Evolutionary conservation across 2,329 filamentous ascomycete species (phyloP), one percentile per base, ranked within the genome.

Genomic region (Aspergillus sp.): DNA sequence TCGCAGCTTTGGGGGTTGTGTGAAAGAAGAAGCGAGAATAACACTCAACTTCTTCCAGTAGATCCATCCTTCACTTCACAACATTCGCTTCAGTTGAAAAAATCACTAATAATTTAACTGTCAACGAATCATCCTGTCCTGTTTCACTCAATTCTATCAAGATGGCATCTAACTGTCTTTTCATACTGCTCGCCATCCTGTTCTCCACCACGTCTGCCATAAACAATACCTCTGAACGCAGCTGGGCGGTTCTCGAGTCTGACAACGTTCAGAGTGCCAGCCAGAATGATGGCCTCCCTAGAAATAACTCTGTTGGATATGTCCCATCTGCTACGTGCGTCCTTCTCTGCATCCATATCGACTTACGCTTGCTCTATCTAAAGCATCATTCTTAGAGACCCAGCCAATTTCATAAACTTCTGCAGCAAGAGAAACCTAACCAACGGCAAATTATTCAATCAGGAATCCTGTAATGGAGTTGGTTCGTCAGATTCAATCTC

Each of bases 331-430:
- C 41, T 47, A 52, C 48, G 54, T 57, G 47, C 7, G 48, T 46
- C 6, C 20, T 12, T 17, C 22, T 46, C 3, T 27, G 19, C 33
- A n/a, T 33, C 5, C 15, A 37, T 5, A 30, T 30, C 27, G 2
- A 30, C 27, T 11, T 30, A 4, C 8, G 27, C 8, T 30, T 30
- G 27, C 27, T 11, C 9, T 30, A 4, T 30, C 27, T 30, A 30
- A 30, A 8, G 8, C 9, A 11, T 30, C 9, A 12, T 3, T 37
- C 39, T 11, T 24, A 57, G 54, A 20, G 54, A 57, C 17, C 39
- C 54, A 2, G 54, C 54, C 33, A 52, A 57, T 33, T 57, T 57
- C 54, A 57, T 57, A 34, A 57, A 57, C 34, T 44, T 41, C 48
- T 57, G 54, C 42, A 51, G 15, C 37, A 17, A 46, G 13, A 41